Conservation (phyloP, 192 early-diverging fungal species). For the Phlyctochytrium planicorne region DNA sequence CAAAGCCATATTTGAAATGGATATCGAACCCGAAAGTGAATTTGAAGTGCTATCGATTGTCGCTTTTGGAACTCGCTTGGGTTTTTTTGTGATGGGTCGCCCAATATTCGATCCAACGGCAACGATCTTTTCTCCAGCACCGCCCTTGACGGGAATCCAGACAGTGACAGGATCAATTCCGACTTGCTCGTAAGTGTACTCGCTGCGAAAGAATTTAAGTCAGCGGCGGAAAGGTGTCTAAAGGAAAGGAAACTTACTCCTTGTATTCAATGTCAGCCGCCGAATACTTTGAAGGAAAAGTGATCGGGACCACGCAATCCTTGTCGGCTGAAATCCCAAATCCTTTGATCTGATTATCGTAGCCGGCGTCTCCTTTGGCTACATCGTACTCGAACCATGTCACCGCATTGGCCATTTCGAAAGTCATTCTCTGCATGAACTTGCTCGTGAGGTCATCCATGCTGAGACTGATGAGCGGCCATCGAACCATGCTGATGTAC, state of each 20-base stretch:
- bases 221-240: no score
- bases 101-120: no score
- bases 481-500: conserved; percentile 5
- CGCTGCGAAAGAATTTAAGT: no score
- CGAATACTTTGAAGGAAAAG: conserved; percentile 5
- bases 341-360: neutral
- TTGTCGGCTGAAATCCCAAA: conserved; percentile 5
- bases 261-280: no score
- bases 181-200: conserved; percentile 14
- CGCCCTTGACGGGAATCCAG: conserved; percentile 10
- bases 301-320: conserved; percentile 10
- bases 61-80: no score
- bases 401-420: conserved; percentile 10
- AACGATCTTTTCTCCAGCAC: no score
- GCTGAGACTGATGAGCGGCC: conserved; percentile 11
- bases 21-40: no score
- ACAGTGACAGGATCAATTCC: conserved; percentile 13
- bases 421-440: conserved; percentile 11
- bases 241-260: no score
- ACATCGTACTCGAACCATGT: neutral
- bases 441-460: conserved; percentile 12
- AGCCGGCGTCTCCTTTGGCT: neutral
- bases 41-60: no score
- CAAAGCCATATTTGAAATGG: no score
- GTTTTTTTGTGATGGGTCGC: no score